Percentiles rank a stretch among this genome's conserved stretches.
Evolutionary conservation across 2,329 filamentous ascomycete species (phyloP).

Genomic region (Microcyclospora pomicola): DNA sequence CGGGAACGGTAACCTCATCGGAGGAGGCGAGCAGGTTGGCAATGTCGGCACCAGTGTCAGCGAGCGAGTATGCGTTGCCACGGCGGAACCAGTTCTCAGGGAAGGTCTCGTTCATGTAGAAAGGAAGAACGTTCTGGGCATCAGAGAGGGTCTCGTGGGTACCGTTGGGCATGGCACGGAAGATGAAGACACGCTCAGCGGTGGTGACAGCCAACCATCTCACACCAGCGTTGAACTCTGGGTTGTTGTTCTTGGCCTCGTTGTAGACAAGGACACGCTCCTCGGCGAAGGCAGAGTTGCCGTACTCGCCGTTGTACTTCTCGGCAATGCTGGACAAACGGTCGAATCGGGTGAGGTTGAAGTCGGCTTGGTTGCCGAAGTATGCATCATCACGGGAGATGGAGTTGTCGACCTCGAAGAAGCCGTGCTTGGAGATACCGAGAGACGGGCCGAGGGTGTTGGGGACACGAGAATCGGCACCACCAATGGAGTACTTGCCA

Average conservation of each 20-base stretch:
- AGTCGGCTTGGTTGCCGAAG: conserved; percentile 17
- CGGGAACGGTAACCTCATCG: conserved; percentile 10
- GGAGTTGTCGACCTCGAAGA: conserved; percentile 17
- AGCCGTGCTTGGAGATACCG: conserved; percentile 16
- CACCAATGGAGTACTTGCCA: conserved; percentile 16
- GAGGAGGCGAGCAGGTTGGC: conserved; percentile 9
- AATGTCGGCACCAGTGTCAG: conserved; percentile 10
- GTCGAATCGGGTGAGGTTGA: conserved; percentile 13
- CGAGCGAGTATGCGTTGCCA: conserved; percentile 11
- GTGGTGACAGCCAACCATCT: conserved; percentile 15
- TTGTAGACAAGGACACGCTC: conserved; percentile 15
- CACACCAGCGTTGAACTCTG: conserved; percentile 14
- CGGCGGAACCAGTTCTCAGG: conserved; percentile 14
- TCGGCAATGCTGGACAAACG: conserved; percentile 10
- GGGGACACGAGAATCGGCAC: conserved; percentile 13
- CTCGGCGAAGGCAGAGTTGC: conserved; percentile 10
- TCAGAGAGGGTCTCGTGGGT: conserved; percentile 7
- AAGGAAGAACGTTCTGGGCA: conserved; percentile 15
- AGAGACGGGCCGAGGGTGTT: conserved; percentile 16
- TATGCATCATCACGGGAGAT: conserved; percentile 15
- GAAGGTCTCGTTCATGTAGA: conserved; percentile 20
- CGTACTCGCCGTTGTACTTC: conserved; percentile 12
- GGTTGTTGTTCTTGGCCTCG: conserved; percentile 16
- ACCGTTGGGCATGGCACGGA: conserved; percentile 16
- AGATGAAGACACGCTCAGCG: conserved; percentile 19